A percentile compares a stretch with the other conserved stretches of the same genome.
These are phyloP conservation scores for Eimeria tenella DNA, from an alignment of 169 alveolate genomes.

Conservation along the genomic window DNA sequence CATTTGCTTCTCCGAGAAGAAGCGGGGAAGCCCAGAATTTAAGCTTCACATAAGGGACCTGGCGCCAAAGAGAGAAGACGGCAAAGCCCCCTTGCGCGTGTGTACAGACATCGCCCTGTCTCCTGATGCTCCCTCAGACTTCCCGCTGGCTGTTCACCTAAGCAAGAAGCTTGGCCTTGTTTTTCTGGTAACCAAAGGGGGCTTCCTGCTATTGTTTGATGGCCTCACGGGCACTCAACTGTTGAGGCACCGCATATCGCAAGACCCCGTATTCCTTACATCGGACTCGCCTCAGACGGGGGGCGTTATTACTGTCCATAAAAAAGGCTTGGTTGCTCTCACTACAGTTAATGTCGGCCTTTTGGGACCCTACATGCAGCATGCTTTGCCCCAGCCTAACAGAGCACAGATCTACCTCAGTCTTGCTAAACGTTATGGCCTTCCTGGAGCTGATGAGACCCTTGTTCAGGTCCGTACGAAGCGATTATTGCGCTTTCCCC, in stretches of 20 bases:
- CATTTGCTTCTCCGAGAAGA: conserved; percentile 81
- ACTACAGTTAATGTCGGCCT: conserved; percentile 77
- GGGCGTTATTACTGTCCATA: conserved; percentile 84
- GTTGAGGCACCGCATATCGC: conserved; percentile 74
- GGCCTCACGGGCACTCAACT: conserved; percentile 83
- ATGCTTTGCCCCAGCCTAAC: conserved; percentile 70
- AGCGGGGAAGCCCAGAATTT: conserved; percentile 67
- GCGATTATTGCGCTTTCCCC: background rate
- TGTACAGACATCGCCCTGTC: conserved; percentile 71
- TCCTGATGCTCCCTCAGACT: conserved; percentile 83
- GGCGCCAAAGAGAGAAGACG: conserved; percentile 77
- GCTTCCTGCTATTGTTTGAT: conserved; percentile 86
- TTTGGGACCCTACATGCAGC: conserved; percentile 71
- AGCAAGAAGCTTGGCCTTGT: conserved; percentile 85
- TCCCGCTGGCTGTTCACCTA: conserved; percentile 83
- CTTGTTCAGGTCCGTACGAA: conserved; percentile 66
- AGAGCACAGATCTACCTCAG: conserved; percentile 74
- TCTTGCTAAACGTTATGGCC: conserved; percentile 78
- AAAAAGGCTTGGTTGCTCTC: conserved; percentile 82
- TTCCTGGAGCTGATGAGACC: conserved; percentile 80
- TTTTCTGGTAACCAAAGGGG: conserved; percentile 89
- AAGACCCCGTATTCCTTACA: conserved; percentile 83
- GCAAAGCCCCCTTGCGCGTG: conserved; percentile 77
- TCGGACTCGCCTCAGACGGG: conserved; percentile 82
- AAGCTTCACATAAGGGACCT: conserved; percentile 80